A percentile compares a stretch with the other conserved stretches of the same genome.
phyloP scores from a whole-genome alignment of 768 basidiomycete genomes.

The Rickenella mellea region DNA sequence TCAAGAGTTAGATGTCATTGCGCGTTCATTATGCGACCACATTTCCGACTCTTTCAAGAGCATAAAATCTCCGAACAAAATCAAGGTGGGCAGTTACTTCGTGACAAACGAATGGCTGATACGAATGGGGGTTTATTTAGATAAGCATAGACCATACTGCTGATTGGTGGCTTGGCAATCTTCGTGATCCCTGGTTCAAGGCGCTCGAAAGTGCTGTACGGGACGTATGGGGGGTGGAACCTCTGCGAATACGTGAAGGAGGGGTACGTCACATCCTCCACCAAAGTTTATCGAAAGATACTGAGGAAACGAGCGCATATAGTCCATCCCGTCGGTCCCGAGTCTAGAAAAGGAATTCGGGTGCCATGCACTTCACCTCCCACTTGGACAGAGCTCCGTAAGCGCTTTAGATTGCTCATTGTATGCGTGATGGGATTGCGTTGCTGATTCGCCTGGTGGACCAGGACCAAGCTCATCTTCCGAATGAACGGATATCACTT shows the following conservation, averaged over 20 bases:
- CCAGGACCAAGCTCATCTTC: slow-evolving; percentile 86
- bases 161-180: slow-evolving; percentile 93
- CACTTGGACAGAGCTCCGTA: slow-evolving; percentile 87
- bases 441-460: background rate
- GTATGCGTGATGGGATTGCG: slow-evolving; percentile 3
- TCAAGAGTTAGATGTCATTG: slow-evolving; percentile 69
- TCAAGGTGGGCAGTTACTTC: slow-evolving; percentile 43
- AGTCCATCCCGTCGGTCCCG: slow-evolving; percentile 93
- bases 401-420: slow-evolving; percentile 15
- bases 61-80: slow-evolving; percentile 57
- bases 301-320: background rate
- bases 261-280: slow-evolving; percentile 46
- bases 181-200: slow-evolving; percentile 79
- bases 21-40: slow-evolving; percentile 47
- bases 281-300: slow-evolving; percentile 2
- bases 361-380: slow-evolving; percentile 86
- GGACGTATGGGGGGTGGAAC: slow-evolving; percentile 82
- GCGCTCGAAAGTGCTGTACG: slow-evolving; percentile 74
- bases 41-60: slow-evolving; percentile 47
- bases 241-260: slow-evolving; percentile 86
- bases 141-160: slow-evolving; percentile 75
- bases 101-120: background rate
- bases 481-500: slow-evolving; percentile 86
- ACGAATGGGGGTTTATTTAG: slow-evolving; percentile 26
- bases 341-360: slow-evolving; percentile 87